phyloP scores from a whole-genome alignment of 176 grass and related monocot genomes.

The Lolium perenne region DNA sequence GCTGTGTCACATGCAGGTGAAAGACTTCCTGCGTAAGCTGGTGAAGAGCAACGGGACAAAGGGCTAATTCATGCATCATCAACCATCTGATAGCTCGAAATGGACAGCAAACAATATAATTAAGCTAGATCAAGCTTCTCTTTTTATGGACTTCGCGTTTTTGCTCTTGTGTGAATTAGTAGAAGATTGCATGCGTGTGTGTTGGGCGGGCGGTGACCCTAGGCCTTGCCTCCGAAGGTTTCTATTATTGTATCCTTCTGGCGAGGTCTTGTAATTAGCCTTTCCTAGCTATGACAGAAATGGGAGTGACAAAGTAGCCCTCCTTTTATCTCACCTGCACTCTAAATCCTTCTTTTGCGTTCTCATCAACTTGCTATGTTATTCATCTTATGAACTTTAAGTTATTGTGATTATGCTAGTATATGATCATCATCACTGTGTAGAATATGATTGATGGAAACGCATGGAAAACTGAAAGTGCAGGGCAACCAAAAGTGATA shows the following conservation, averaged over 20 bases:
- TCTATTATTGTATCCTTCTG: conserved; percentile 28
- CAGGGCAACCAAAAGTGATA: no score
- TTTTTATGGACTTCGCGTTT: not conserved
- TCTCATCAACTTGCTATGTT: not conserved
- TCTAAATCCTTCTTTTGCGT: not conserved
- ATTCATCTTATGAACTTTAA: not conserved
- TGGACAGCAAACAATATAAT: not conserved
- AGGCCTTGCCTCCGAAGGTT: conserved; percentile 40
- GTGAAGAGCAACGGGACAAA: conserved; percentile 30
- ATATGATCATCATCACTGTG: no score
- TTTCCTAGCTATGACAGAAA: not conserved
- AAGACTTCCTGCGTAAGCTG: conserved; percentile 51
- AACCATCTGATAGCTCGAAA: not conserved
- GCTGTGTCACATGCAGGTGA: conserved; percentile 27
- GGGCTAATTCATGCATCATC: not conserved
- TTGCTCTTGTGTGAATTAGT: not conserved
- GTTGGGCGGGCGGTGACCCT: not conserved
- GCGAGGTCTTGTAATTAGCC: conserved; percentile 46
- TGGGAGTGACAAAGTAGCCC: not conserved
- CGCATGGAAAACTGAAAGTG: no score
- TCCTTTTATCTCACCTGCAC: not conserved
- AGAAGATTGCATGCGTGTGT: not conserved
- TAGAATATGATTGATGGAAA: not conserved
- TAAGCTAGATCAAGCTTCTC: not conserved
- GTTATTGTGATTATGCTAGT: not conserved